A percentile compares a stretch with the other conserved stretches of the same genome.
Evolutionary conservation across 208 protist species (phyloP).

Genomic region (Leishmania martiniquensis): DNA sequence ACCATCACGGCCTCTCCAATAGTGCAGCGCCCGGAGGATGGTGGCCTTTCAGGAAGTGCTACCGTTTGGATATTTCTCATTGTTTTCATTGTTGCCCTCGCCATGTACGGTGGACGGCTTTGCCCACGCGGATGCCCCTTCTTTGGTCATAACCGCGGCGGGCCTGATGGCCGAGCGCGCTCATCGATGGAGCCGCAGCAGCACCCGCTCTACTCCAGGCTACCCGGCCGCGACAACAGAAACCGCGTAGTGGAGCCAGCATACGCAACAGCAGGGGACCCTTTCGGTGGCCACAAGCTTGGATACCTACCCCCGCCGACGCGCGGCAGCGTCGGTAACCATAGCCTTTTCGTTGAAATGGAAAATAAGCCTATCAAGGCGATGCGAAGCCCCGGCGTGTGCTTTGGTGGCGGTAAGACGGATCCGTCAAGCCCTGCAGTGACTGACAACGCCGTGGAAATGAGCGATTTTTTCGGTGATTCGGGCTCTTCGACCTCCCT

Average conservation of each 20-base stretch:
- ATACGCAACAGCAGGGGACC: not conserved
- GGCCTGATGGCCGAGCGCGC: not conserved
- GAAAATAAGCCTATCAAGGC: not conserved
- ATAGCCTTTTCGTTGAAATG: conserved; percentile 8
- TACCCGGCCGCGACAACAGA: not conserved
- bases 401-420: not conserved
- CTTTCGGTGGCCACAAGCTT: not conserved
- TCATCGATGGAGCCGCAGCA: not conserved
- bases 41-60: not conserved
- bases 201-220: conserved; percentile 12
- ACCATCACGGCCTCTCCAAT: not conserved
- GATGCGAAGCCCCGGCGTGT: not conserved
- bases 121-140: conserved; percentile 2
- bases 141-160: not conserved
- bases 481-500: not conserved
- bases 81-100: conserved; percentile 1
- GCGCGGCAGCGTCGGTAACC: not conserved
- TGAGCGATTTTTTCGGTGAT: not conserved
- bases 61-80: conserved; percentile 6
- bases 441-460: not conserved
- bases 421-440: not conserved
- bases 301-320: not conserved
- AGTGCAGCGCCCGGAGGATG: not conserved
- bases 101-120: conserved; percentile 11
- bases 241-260: conserved; percentile 7